These are phyloP conservation scores for Cardamine resedifolia DNA, from an alignment of 345 rosid genomes.

Conservation along the genomic window DNA sequence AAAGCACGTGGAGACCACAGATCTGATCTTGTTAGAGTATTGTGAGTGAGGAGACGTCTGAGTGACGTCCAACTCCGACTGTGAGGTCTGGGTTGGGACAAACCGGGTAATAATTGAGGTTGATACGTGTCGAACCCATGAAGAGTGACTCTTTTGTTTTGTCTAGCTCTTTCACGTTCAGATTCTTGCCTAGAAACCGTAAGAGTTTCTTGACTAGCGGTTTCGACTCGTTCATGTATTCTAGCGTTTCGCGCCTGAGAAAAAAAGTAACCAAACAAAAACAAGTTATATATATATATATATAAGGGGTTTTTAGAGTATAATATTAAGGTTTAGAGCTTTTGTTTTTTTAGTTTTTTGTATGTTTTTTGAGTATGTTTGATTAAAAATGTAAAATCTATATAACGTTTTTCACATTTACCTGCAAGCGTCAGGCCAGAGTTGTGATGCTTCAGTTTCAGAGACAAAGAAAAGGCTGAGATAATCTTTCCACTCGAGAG, in stretches of 20 bases:
- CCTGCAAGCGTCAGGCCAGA: too few species aligned
- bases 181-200: constrained; percentile 23
- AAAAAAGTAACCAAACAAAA: too few species aligned
- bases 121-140: constrained; percentile 28
- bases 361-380: too few species aligned
- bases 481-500: too few species aligned
- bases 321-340: too few species aligned
- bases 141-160: constrained; percentile 18
- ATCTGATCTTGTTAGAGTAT: constrained; percentile 36
- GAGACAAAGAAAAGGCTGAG: too few species aligned
- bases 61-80: constrained; percentile 34
- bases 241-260: constrained; percentile 36
- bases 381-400: too few species aligned
- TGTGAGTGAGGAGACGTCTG: constrained; percentile 29
- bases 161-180: constrained; percentile 36
- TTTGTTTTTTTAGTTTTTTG: too few species aligned
- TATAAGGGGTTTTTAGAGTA: too few species aligned
- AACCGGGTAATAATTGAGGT: constrained; percentile 36
- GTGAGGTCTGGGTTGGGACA: constrained; percentile 42
- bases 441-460: too few species aligned
- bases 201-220: constrained; percentile 29
- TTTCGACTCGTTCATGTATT: constrained; percentile 37
- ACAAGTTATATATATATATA: too few species aligned
- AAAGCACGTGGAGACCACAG: constrained; percentile 42
- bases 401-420: too few species aligned